These are phyloP conservation scores for Parietaria judaica DNA, from an alignment of 306 rosid genomes.

Conservation along the genomic window DNA sequence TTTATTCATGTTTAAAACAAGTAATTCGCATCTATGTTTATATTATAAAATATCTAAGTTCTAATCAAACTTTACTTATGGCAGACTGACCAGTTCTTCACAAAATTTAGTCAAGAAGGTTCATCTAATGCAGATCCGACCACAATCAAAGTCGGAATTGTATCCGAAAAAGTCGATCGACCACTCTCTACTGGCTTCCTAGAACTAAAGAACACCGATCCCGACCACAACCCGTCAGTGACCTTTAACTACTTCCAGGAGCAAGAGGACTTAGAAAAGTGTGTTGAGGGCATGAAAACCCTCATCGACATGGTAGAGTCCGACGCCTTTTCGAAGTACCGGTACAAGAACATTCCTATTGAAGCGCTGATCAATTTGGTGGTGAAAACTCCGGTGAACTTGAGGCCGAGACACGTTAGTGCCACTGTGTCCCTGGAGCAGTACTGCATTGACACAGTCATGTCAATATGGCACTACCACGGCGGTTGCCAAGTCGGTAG, in stretches of 20 bases:
- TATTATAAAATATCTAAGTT: too few species aligned
- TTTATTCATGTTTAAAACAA: too few species aligned
- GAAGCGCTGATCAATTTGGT: conserved; percentile 31
- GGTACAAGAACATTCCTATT: conserved; percentile 23
- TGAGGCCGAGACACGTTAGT: conserved; percentile 40
- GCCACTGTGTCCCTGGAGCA: conserved; percentile 48
- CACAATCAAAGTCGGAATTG: conserved; percentile 45
- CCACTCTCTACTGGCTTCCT: conserved; percentile 52
- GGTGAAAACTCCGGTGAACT: conserved; percentile 37
- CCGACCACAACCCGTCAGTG: conserved; percentile 53
- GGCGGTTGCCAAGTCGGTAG: conserved; percentile 61
- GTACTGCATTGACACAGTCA: conserved; percentile 61
- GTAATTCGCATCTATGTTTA: too few species aligned
- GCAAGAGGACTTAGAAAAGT: conserved; percentile 45
- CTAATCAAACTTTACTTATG: too few species aligned
- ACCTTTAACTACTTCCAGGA: conserved; percentile 72
- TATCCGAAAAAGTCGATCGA: conserved; percentile 50
- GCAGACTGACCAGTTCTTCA: conserved; percentile 16
- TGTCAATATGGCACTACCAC: conserved; percentile 76
- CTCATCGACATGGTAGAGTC: conserved; percentile 47
- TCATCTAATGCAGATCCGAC: conserved; percentile 13
- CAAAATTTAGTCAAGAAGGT: conserved; percentile 11
- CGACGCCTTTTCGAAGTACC: conserved; percentile 43
- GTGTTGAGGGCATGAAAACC: conserved; percentile 61
- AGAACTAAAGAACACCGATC: conserved; percentile 40